phyloP scores from a whole-genome alignment of 306 rosid species.

The Prunus padus region DNA sequence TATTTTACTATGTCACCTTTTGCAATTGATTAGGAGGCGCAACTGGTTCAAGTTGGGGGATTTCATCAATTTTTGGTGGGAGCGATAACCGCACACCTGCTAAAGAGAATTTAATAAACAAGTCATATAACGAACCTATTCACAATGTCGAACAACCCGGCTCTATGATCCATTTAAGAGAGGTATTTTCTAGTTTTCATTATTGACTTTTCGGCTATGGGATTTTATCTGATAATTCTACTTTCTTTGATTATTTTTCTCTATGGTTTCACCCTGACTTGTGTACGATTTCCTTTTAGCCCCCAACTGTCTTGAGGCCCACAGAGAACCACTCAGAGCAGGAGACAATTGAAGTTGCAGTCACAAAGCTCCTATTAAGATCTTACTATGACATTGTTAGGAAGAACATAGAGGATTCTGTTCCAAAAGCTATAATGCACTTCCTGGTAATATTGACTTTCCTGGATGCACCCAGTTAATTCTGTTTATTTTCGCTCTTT shows the following conservation, averaged over 20 bases:
- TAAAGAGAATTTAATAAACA: constrained; percentile 55
- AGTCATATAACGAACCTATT: constrained; percentile 56
- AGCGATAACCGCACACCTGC: constrained; percentile 58
- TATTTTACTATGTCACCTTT: constrained; percentile 15
- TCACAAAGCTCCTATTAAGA: constrained; percentile 75
- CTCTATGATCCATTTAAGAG: constrained; percentile 82
- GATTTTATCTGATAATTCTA: background rate
- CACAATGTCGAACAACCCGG: constrained; percentile 60
- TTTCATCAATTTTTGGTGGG: constrained; percentile 88
- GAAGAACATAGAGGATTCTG: constrained; percentile 77
- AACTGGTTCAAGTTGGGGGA: constrained; percentile 78
- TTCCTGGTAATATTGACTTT: constrained; percentile 69
- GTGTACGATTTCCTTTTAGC: constrained; percentile 48
- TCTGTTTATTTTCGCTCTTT: background rate
- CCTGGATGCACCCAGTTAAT: background rate
- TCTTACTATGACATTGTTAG: constrained; percentile 96
- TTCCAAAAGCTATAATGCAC: constrained; percentile 97
- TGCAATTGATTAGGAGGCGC: constrained; percentile 49
- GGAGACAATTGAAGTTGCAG: constrained; percentile 71
- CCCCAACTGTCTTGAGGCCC: constrained; percentile 89
- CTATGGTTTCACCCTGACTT: constrained; percentile 10
- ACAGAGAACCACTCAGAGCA: constrained; percentile 80
- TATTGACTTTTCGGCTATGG: constrained; percentile 7
- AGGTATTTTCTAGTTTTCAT: constrained; percentile 46
- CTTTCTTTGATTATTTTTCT: constrained; percentile 2